Percentiles rank a stretch among this genome's conserved stretches.
Evolutionary conservation across 768 basidiomycete genomes (phyloP).

Genomic region (Psilocybe cubensis): DNA sequence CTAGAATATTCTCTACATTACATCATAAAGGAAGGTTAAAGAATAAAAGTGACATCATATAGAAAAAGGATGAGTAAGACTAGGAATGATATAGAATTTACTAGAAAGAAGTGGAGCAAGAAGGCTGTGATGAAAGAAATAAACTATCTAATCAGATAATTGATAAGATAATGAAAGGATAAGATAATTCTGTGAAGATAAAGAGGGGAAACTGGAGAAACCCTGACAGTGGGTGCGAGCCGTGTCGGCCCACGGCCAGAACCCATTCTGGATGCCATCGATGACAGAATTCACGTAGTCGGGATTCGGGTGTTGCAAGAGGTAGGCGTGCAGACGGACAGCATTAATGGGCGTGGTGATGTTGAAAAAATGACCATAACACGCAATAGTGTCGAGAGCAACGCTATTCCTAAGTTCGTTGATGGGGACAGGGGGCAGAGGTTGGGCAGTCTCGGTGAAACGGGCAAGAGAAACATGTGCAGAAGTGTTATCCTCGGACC

Average conservation of each 20-base stretch:
- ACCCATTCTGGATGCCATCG: background rate
- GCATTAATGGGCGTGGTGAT: constrained; percentile 5
- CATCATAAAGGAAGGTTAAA: too few relatives aligned
- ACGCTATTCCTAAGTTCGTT: background rate
- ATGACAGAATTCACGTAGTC: background rate
- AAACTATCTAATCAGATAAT: too few relatives aligned
- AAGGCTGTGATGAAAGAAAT: too few relatives aligned
- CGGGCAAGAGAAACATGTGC: background rate
- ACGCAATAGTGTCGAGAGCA: background rate
- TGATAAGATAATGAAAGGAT: too few relatives aligned
- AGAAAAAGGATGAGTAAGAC: too few relatives aligned
- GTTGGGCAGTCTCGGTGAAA: background rate
- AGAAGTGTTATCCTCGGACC: background rate
- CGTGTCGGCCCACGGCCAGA: constrained; percentile 15
- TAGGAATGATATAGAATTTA: too few relatives aligned
- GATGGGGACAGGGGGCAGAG: background rate
- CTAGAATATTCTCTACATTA: too few relatives aligned
- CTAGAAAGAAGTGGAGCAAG: too few relatives aligned
- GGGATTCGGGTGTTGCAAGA: constrained; percentile 6
- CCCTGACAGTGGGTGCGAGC: too few relatives aligned
- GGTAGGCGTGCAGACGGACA: background rate
- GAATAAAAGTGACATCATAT: too few relatives aligned
- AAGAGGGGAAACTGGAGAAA: too few relatives aligned
- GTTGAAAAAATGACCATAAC: background rate
- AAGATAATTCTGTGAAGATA: too few relatives aligned